Conservation (phyloP, 768 basidiomycete species). For the Myochromella boudieri region DNA sequence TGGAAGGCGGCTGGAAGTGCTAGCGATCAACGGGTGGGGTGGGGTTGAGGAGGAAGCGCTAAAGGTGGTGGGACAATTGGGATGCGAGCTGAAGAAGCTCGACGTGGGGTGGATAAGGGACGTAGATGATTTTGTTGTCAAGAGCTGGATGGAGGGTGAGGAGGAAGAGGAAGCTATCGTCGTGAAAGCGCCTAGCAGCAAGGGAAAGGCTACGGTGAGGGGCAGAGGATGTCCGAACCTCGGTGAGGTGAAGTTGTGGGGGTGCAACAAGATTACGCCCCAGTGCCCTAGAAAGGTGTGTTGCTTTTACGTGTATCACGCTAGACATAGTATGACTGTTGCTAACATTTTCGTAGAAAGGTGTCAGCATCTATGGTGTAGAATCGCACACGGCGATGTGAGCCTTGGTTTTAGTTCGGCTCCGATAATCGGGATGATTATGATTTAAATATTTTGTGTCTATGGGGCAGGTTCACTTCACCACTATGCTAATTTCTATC, state of each 20-base stretch:
- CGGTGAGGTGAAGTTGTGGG: conserved; percentile 52
- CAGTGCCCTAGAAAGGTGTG: conserved; percentile 41
- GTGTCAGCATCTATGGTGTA: conserved; percentile 30
- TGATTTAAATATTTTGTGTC: too few species aligned
- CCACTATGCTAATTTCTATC: too few species aligned
- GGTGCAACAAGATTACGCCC: conserved; percentile 48
- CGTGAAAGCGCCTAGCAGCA: conserved; percentile 16
- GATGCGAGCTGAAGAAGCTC: conserved; percentile 48
- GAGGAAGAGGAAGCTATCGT: conserved; percentile 11
- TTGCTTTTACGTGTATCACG: conserved; percentile 2
- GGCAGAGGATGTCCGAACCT: conserved; percentile 35
- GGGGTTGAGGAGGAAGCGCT: conserved; percentile 49
- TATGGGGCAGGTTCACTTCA: too few species aligned
- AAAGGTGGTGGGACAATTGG: conserved; percentile 30
- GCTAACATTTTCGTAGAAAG: conserved; percentile 21
- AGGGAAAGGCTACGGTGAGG: conserved; percentile 20
- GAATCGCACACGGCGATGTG: conserved; percentile 24
- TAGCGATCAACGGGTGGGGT: conserved; percentile 82
- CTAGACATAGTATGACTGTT: background rate
- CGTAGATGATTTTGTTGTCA: conserved; percentile 80
- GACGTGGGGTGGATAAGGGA: conserved; percentile 87
- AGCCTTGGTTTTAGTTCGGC: background rate
- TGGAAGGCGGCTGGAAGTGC: conserved; percentile 48
- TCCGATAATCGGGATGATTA: too few species aligned
- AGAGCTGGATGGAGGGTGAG: conserved; percentile 56